A percentile compares a stretch with the other conserved stretches of the same genome.
Conservation (phyloP, 352 stramenopile genomes). For the Phytophthora constricta region DNA sequence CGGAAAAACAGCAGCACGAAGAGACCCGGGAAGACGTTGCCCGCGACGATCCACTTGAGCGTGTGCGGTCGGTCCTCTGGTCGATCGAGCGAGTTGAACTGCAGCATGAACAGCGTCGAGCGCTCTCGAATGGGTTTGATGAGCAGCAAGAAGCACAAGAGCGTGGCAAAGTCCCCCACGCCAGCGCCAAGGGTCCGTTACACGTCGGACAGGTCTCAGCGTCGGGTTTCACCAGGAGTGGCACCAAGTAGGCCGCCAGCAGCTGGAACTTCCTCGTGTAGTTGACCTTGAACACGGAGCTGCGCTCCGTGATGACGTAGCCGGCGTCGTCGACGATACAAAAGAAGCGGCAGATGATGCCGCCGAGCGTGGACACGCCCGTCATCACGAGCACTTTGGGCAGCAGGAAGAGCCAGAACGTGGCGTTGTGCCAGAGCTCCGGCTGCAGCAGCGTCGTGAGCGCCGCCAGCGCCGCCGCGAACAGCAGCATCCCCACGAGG, state of each 20-base stretch:
- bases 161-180: constrained; percentile 85
- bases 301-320: constrained; percentile 87
- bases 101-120: constrained; percentile 87
- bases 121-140: constrained; percentile 85
- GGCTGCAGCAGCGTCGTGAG: constrained; percentile 68
- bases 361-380: constrained; percentile 75
- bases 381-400: constrained; percentile 87
- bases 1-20: constrained; percentile 90
- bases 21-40: constrained; percentile 81
- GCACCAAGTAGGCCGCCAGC: constrained; percentile 82
- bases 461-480: constrained; percentile 48
- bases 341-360: constrained; percentile 83
- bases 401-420: constrained; percentile 84
- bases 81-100: constrained; percentile 89
- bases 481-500: constrained; percentile 66
- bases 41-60: constrained; percentile 82
- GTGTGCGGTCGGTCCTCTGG: constrained; percentile 83
- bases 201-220: constrained; percentile 44
- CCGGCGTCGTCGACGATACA: constrained; percentile 83
- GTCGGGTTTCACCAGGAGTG: constrained; percentile 75
- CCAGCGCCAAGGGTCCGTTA: constrained; percentile 67
- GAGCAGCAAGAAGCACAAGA: constrained; percentile 81
- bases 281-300: constrained; percentile 88
- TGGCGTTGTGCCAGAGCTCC: constrained; percentile 65
- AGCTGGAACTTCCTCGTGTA: constrained; percentile 88